A percentile compares a stretch with the other conserved stretches of the same genome.
Conservation (phyloP, 2,329 filamentous ascomycete species). For the Bipolaris cookei region DNA sequence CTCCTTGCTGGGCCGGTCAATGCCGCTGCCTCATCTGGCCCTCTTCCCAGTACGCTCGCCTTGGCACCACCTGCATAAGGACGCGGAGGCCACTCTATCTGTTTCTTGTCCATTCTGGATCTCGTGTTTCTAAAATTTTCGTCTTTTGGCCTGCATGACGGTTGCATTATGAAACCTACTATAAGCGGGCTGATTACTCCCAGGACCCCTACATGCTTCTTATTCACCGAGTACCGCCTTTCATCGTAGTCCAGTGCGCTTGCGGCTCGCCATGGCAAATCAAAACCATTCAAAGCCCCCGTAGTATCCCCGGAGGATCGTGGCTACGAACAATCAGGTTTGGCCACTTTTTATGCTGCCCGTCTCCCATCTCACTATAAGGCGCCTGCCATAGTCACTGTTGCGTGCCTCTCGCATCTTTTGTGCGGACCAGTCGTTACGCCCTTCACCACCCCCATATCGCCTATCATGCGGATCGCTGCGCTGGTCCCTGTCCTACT, state of each 20-base stretch:
- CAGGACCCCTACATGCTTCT: background rate
- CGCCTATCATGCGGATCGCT: slow-evolving; percentile 2
- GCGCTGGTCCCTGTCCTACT: background rate
- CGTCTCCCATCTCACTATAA: slow-evolving; percentile 6
- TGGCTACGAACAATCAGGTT: background rate
- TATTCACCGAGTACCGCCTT: slow-evolving; percentile 2
- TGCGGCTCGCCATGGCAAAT: slow-evolving; percentile 1
- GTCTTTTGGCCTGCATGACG: background rate
- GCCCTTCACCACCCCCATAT: background rate
- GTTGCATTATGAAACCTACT: background rate
- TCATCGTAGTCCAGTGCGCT: background rate
- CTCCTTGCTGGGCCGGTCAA: background rate
- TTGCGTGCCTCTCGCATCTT: background rate
- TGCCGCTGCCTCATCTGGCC: background rate
- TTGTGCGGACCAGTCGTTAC: background rate
- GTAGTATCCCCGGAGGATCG: slow-evolving; percentile 1
- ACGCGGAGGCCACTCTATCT: background rate
- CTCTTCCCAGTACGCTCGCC: background rate
- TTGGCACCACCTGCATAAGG: background rate
- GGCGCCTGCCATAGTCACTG: background rate
- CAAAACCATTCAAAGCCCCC: background rate
- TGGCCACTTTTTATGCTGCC: background rate
- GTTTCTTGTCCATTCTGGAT: background rate
- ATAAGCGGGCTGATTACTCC: background rate
- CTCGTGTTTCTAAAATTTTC: background rate